A percentile compares a stretch with the other conserved stretches of the same genome.
Evolutionary conservation across 2,329 filamentous ascomycete species (phyloP).

Genomic region (Aureobasidium sp.): DNA sequence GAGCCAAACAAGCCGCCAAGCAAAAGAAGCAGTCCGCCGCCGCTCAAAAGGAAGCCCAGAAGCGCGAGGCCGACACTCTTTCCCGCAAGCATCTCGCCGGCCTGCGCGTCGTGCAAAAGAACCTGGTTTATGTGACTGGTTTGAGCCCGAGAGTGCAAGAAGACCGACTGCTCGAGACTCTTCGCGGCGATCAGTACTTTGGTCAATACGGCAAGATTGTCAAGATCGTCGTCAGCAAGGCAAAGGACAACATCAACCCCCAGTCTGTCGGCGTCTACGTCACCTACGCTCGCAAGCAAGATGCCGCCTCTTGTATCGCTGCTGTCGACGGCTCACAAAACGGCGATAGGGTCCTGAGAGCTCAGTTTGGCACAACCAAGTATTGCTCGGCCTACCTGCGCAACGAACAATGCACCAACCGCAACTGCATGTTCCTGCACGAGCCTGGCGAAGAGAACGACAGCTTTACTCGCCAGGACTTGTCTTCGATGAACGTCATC

Average conservation of each 20-base stretch:
- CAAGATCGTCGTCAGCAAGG: slow-evolving; percentile 97
- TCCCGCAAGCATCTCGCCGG: slow-evolving; percentile 94
- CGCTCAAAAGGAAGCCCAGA: slow-evolving; percentile 90
- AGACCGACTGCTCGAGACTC: slow-evolving; percentile 80
- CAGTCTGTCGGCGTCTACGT: slow-evolving; percentile 95
- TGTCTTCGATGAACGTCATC: slow-evolving; percentile 89
- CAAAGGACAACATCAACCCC: slow-evolving; percentile 65
- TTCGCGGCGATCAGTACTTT: slow-evolving; percentile 88
- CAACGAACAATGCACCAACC: slow-evolving; percentile 88
- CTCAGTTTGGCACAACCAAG: slow-evolving; percentile 84
- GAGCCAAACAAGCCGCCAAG: slow-evolving; percentile 66
- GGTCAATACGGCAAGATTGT: slow-evolving; percentile 97
- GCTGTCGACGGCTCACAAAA: slow-evolving; percentile 91
- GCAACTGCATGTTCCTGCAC: slow-evolving; percentile 96
- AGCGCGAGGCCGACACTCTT: slow-evolving; percentile 89
- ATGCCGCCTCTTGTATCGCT: slow-evolving; percentile 80
- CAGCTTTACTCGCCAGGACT: slow-evolving; percentile 86
- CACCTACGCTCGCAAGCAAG: slow-evolving; percentile 88
- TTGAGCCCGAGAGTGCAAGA: slow-evolving; percentile 86
- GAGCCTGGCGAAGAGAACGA: slow-evolving; percentile 98
- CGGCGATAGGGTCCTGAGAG: slow-evolving; percentile 72
- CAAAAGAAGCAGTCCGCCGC: slow-evolving; percentile 87
- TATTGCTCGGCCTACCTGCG: slow-evolving; percentile 97
- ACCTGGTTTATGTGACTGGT: slow-evolving; percentile 95
- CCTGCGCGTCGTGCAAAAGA: slow-evolving; percentile 94